phyloP scores from a whole-genome alignment of 352 stramenopile species.

The Phytophthora foliorum region DNA sequence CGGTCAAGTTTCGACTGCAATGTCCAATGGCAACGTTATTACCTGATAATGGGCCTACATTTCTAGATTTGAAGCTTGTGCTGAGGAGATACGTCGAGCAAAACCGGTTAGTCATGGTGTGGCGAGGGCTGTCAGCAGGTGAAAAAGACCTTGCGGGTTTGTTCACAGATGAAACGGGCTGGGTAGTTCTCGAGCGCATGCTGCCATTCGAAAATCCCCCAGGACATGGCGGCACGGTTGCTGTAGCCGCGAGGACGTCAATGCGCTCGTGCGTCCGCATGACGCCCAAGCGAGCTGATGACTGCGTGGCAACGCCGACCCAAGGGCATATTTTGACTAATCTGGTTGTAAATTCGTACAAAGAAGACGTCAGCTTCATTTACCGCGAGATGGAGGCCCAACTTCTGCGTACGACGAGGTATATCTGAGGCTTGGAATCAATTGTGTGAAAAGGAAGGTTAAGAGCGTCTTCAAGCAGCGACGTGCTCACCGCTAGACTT shows the following conservation, averaged over 20 bases:
- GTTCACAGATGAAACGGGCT: constrained; percentile 43
- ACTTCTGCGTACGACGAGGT: constrained; percentile 32
- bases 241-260: constrained; percentile 20
- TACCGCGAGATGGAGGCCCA: constrained; percentile 49
- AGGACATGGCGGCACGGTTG: background rate
- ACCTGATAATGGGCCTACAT: constrained; percentile 5
- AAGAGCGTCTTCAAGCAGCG: no score
- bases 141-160: constrained; percentile 43
- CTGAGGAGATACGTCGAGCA: constrained; percentile 47
- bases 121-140: constrained; percentile 41
- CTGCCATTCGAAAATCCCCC: constrained; percentile 2
- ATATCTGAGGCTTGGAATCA: constrained; percentile 15
- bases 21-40: constrained; percentile 9
- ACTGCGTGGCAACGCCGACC: constrained; percentile 2
- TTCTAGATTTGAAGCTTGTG: constrained; percentile 47
- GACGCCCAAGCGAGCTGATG: constrained; percentile 22
- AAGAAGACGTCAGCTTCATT: constrained; percentile 50
- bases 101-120: constrained; percentile 42
- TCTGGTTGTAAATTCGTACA: constrained; percentile 44
- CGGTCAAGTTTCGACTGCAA: constrained; percentile 46
- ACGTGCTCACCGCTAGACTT: no score
- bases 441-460: background rate
- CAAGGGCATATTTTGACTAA: constrained; percentile 29
- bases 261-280: constrained; percentile 44
- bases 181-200: constrained; percentile 40